Evolutionary conservation across 23 red algal genomes (phyloP), one percentile per base, ranked within the genome.

Genomic region (Agarophyton chilense): DNA sequence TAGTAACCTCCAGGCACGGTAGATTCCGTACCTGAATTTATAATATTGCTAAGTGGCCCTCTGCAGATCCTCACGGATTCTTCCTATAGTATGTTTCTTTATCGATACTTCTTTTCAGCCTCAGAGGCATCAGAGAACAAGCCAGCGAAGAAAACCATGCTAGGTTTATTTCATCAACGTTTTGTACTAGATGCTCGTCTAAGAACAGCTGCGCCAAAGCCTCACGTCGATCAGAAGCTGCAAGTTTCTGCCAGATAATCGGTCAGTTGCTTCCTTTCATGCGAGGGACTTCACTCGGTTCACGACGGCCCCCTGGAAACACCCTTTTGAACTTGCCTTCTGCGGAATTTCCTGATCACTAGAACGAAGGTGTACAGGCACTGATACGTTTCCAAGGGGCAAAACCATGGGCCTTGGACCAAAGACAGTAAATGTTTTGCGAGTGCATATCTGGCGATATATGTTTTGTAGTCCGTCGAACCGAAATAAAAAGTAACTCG

Each of bases 401-500:
- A 46, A 71, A 21, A 74, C 72, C 61, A 68, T 79, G 4, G n/a
- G 32, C 32, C 45, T n/a, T 26, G 49, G 54, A 66, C 57, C 73
- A 39, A 90, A 80, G 51, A 22, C 31, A 26, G 17, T 16, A 6
- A 78, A 14, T 4, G 44, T 40, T 21, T n/a, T 33, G 36, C 25
- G 16, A 67, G 36, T 54, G 72, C 58, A 41, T 90, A 74, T 58
- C 73, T 90, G 7, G 53, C 86, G 6, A 73, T 38, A 64, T 74
- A 90, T 13, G 86, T 90, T 60, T 79, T 81, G 86, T 90, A 90
- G 41, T 90, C 86, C 8, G 86, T 90, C 40, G 81, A 38, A 10
- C 86, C 86, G 4, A 90, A 55, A 36, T 90, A 74, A 2, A 90
- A 34, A 6, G 56, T 80, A 33, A 72, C 11, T 29, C 50, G 29